Conservation (phyloP, 495 filamentous ascomycete species). For the Pyronema domesticum region DNA sequence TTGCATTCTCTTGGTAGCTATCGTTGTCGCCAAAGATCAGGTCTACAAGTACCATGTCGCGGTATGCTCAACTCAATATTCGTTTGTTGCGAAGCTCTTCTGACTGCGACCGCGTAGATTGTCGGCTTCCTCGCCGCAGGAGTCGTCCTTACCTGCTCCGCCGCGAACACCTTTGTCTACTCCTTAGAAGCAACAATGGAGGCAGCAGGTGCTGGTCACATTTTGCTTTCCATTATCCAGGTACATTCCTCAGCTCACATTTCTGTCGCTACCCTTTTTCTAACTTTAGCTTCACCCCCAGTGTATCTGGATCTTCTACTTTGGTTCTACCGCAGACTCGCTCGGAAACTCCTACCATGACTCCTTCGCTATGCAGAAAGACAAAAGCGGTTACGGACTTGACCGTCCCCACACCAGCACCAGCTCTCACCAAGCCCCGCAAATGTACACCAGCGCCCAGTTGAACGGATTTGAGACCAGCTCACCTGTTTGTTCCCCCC, state of each 20-base stretch:
- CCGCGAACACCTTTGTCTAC: constrained; percentile 69
- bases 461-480: constrained; percentile 92
- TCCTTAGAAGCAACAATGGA: constrained; percentile 48
- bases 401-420: constrained; percentile 65
- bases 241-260: constrained; percentile 36
- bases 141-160: constrained; percentile 65
- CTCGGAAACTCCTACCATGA: constrained; percentile 80
- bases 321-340: constrained; percentile 80
- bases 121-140: constrained; percentile 71
- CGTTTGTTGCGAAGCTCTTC: neutral
- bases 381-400: constrained; percentile 47
- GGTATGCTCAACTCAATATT: constrained; percentile 29
- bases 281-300: constrained; percentile 24
- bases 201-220: constrained; percentile 81
- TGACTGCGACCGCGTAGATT: constrained; percentile 30
- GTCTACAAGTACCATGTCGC: constrained; percentile 79
- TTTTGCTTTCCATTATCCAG: constrained; percentile 85
- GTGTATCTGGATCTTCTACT: constrained; percentile 99
- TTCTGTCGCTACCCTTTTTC: neutral
- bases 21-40: constrained; percentile 66
- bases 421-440: constrained; percentile 55
- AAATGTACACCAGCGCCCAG: constrained; percentile 94
- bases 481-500: constrained; percentile 56
- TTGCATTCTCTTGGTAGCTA: constrained; percentile 56
- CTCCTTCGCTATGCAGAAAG: constrained; percentile 87